Evolutionary conservation across 106 monocot genomes (phyloP).

Genomic region (Iris macrosiphon): DNA sequence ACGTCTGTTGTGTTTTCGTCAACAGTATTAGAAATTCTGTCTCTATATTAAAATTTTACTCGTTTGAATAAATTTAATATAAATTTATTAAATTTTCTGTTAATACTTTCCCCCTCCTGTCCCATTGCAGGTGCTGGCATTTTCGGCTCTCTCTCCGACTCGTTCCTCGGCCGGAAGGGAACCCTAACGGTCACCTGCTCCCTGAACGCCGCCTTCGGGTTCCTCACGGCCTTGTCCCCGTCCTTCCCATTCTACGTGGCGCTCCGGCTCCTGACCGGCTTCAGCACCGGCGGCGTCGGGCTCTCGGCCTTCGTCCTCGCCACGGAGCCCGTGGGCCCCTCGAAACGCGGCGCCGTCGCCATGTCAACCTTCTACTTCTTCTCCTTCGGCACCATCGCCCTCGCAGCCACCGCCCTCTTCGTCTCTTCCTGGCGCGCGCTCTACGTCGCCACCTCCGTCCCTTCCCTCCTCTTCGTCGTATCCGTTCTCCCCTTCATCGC

Average conservation of each 20-base stretch:
- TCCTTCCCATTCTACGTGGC: constrained; percentile 37
- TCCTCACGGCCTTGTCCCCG: constrained; percentile 59
- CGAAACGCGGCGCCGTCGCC: constrained; percentile 40
- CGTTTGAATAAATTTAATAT: too few species aligned
- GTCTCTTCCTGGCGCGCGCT: constrained; percentile 53
- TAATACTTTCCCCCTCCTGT: too few species aligned
- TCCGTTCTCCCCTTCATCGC: constrained; percentile 57
- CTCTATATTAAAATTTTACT: too few species aligned
- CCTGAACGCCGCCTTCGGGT: constrained; percentile 40
- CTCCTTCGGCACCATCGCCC: constrained; percentile 45
- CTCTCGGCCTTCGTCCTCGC: constrained; percentile 79
- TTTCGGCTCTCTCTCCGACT: constrained; percentile 68
- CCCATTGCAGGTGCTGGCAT: constrained; percentile 45
- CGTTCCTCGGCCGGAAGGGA: constrained; percentile 64
- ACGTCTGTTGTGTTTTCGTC: too few species aligned
- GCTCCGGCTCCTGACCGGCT: constrained; percentile 68
- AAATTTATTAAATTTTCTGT: too few species aligned
- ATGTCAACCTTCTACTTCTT: constrained; percentile 95
- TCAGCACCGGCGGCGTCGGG: constrained; percentile 72
- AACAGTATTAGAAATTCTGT: too few species aligned
- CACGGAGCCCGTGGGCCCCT: constrained; percentile 70
- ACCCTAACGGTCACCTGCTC: constrained; percentile 29
- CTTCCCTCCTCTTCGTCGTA: constrained; percentile 49
- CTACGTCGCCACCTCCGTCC: constrained; percentile 57
- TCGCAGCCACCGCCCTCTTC: constrained; percentile 38